A percentile compares a stretch with the other conserved stretches of the same genome.
Evolutionary conservation across 2,329 filamentous ascomycete species (phyloP).

Genomic region (Dothistroma pini): DNA sequence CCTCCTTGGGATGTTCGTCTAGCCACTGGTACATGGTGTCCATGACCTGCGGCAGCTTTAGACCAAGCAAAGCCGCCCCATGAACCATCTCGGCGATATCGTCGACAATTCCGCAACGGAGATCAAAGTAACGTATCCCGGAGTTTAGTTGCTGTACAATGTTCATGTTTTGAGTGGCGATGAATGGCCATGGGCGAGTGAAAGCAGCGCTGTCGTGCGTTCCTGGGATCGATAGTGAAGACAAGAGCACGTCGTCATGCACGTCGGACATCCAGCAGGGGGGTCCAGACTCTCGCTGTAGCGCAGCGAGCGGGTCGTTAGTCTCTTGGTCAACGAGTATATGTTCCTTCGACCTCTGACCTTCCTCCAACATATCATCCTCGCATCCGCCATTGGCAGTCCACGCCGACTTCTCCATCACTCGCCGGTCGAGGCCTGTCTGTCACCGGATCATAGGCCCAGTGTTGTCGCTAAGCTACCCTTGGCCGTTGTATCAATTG

Average conservation of each 20-base stretch:
- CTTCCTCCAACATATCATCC: background rate
- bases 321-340: background rate
- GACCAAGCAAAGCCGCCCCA: constrained; percentile 30
- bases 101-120: constrained; percentile 34
- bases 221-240: constrained; percentile 34
- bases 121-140: constrained; percentile 38
- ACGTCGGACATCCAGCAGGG: constrained; percentile 22
- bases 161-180: constrained; percentile 33
- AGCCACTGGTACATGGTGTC: constrained; percentile 32
- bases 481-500: background rate
- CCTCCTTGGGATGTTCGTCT: constrained; percentile 29
- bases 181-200: constrained; percentile 34
- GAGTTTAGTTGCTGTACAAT: constrained; percentile 31
- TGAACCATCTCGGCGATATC: constrained; percentile 37
- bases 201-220: constrained; percentile 38
- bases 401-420: background rate
- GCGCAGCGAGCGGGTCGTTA: background rate
- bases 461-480: background rate
- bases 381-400: background rate
- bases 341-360: background rate
- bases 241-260: constrained; percentile 25
- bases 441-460: background rate
- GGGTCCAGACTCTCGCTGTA: background rate
- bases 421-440: background rate
- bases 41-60: constrained; percentile 30